phyloP scores from a whole-genome alignment of 441 rosid species.

The Melastoma candidum region DNA sequence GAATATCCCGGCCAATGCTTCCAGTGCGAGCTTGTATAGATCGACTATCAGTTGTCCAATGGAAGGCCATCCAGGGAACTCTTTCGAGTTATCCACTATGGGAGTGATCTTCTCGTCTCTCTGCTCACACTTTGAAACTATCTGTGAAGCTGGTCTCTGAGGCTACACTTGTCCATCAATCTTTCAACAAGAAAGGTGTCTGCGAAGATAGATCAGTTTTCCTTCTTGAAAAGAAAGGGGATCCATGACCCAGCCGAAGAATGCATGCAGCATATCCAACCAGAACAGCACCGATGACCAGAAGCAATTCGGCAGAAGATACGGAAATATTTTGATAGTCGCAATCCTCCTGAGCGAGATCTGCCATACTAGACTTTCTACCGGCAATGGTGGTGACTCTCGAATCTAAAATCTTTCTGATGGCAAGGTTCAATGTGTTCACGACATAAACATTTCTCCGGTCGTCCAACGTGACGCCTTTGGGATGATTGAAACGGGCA shows the following conservation, averaged over 20 bases:
- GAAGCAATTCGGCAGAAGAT: slow-evolving; percentile 37
- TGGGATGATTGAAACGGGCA: slow-evolving; percentile 91
- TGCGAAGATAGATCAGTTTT: no score
- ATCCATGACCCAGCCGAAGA: slow-evolving; percentile 73
- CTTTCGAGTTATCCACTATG: slow-evolving; percentile 41
- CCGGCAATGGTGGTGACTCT: slow-evolving; percentile 99
- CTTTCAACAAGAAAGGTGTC: neutral
- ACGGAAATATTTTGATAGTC: slow-evolving; percentile 53
- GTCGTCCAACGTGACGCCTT: slow-evolving; percentile 88
- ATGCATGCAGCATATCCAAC: slow-evolving; percentile 69
- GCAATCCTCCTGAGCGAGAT: slow-evolving; percentile 81
- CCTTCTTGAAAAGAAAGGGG: slow-evolving; percentile 40
- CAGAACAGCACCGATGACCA: slow-evolving; percentile 78
- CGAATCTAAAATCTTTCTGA: slow-evolving; percentile 87
- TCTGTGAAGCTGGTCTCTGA: slow-evolving; percentile 37
- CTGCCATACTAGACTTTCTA: slow-evolving; percentile 76
- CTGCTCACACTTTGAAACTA: slow-evolving; percentile 1
- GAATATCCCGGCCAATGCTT: slow-evolving; percentile 36
- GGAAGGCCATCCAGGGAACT: slow-evolving; percentile 89
- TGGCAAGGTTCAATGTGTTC: slow-evolving; percentile 79
- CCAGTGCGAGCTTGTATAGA: slow-evolving; percentile 62
- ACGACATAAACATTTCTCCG: slow-evolving; percentile 88
- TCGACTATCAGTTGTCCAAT: slow-evolving; percentile 69
- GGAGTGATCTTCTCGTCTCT: slow-evolving; percentile 42
- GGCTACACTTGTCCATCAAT: slow-evolving; percentile 18